A percentile compares a stretch with the other conserved stretches of the same genome.
These are phyloP conservation scores for Collybiopsis confluens DNA, from an alignment of 768 basidiomycete species.

Conservation along the genomic window DNA sequence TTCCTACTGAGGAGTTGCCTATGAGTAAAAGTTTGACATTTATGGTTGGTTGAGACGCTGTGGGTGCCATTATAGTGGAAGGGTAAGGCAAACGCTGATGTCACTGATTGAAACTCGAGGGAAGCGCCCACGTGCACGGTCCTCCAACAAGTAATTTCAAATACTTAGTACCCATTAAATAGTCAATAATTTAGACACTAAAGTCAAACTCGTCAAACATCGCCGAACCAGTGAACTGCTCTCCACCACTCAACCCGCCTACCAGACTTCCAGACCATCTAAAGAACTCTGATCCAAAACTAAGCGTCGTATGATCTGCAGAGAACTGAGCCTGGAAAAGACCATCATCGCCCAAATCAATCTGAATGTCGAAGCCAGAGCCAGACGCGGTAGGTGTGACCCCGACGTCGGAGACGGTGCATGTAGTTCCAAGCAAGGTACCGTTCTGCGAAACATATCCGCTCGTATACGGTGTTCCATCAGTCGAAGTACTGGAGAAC, in stretches of 20 bases:
- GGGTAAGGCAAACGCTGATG: too few relatives aligned
- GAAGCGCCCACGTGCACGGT: too few relatives aligned
- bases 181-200: too few relatives aligned
- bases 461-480: constrained; percentile 10
- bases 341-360: not conserved
- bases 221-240: not conserved
- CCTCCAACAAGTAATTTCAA: too few relatives aligned
- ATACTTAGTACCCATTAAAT: too few relatives aligned
- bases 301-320: not conserved
- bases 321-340: constrained; percentile 4
- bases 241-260: constrained; percentile 1
- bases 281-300: not conserved
- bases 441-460: constrained; percentile 12
- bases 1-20: constrained; percentile 88
- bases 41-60: constrained; percentile 35
- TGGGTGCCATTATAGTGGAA: constrained; percentile 15
- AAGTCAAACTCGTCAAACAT: constrained; percentile 6
- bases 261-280: not conserved
- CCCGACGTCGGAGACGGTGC: constrained; percentile 15
- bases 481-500: constrained; percentile 12
- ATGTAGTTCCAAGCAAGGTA: constrained; percentile 15
- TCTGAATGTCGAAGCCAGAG: constrained; percentile 2
- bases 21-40: constrained; percentile 85
- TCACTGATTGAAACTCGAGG: too few relatives aligned
- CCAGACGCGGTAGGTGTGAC: not conserved